Evolutionary conservation across 129 eudicot genomes (phyloP), one percentile per base, ranked within the genome.

Genomic region (Apium graveolens): DNA sequence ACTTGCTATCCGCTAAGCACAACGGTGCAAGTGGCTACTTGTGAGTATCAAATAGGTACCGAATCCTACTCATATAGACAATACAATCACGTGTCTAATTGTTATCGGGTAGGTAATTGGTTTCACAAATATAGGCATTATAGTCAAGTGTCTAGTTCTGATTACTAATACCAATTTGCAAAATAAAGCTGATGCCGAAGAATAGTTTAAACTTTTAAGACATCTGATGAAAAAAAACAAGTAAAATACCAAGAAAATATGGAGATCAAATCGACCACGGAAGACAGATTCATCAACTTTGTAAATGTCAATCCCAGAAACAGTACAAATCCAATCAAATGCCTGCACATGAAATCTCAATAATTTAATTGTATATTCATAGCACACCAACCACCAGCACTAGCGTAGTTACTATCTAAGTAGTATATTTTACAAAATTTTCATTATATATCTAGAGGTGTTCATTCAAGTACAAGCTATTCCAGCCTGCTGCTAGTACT

Each of bases 281-380:
- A 90, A 81, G 96, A 91, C 75, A 87, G 89, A 79, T 88, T 82
- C 76, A 83, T 80, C 78, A 86, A 60, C 84, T 90, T 87, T 43
- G 81, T 78, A 78, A 87, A 79, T 48, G 97, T 95, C 84, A 95
- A 81, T 70, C 82, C 94, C 86, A 95, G 53, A 76, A 95, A 95
- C 41, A 95, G 79, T 76, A 87, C 83, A 86, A 95, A 95, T 74
- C 99, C 97, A 78, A 95, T 76, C 69, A 95, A 86, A 88, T 95
- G 99, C 88, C 99, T 95, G 88, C 88, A 95, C 72, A 66, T 66
- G 39, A 31, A 62, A 66, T 29, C 10, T 29, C 38, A 31, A 65
- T 35, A 35, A 35, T 35, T 35, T 35, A n/a, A n/a, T n/a, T n/a
- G n/a, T n/a, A n/a, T n/a, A n/a, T n/a, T n/a, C n/a, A n/a, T n/a